phyloP scores from a whole-genome alignment of 176 grass and related monocot genomes.

The Panicum miliaceum region DNA sequence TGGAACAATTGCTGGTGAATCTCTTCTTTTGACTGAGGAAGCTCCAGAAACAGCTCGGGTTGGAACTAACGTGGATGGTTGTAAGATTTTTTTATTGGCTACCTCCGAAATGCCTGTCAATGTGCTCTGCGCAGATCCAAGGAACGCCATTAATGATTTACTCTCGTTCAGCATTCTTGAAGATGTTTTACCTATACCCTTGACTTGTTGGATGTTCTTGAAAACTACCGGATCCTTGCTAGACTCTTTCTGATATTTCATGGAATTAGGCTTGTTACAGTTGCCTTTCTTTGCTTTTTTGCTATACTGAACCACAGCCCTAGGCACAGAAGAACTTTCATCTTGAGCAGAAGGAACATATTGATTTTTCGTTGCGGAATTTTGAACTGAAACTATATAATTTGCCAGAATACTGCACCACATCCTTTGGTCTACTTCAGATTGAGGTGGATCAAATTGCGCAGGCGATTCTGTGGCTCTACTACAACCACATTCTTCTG shows the following conservation, averaged over 20 bases:
- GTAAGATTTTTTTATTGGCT: slow-evolving; percentile 23
- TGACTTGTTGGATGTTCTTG: slow-evolving; percentile 3
- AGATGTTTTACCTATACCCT: slow-evolving; percentile 25
- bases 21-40: slow-evolving; percentile 16
- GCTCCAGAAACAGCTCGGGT: neutral
- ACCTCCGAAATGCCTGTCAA: slow-evolving; percentile 29
- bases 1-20: slow-evolving; percentile 24
- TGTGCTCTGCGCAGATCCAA: slow-evolving; percentile 34
- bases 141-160: slow-evolving; percentile 34
- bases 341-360: slow-evolving; percentile 32
- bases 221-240: neutral
- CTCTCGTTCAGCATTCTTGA: slow-evolving; percentile 30
- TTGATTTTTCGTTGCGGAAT: slow-evolving; percentile 11
- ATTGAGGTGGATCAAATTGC: slow-evolving; percentile 12
- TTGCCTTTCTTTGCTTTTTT: slow-evolving; percentile 33
- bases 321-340: slow-evolving; percentile 18
- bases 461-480: slow-evolving; percentile 11
- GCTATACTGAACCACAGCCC: slow-evolving; percentile 5
- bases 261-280: neutral
- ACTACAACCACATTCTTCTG: slow-evolving; percentile 31
- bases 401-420: slow-evolving; percentile 42
- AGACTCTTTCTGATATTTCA: slow-evolving; percentile 25
- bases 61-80: slow-evolving; percentile 19
- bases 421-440: slow-evolving; percentile 3
- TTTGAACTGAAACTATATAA: slow-evolving; percentile 46